Evolutionary conservation across 2,329 filamentous ascomycete species (phyloP).

Genomic region (Paecilomyces variotii): DNA sequence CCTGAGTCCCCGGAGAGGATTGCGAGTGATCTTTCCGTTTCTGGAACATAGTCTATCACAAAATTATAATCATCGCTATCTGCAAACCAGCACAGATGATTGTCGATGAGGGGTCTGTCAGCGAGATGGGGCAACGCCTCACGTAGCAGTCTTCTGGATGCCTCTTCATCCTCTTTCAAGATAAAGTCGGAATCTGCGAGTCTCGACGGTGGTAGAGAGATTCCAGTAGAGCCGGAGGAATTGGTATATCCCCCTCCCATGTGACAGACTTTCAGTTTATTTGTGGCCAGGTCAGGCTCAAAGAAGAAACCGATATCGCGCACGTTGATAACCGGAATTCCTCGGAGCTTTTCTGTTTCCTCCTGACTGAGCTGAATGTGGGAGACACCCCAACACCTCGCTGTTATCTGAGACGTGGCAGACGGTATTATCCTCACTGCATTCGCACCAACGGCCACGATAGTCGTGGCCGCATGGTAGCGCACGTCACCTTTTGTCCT

Average conservation of each 20-base stretch:
- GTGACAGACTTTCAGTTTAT: slow-evolving; percentile 53
- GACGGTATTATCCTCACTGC: slow-evolving; percentile 37
- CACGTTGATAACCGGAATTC: slow-evolving; percentile 54
- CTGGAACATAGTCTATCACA: slow-evolving; percentile 52
- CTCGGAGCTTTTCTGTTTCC: slow-evolving; percentile 47
- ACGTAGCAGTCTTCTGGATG: slow-evolving; percentile 43
- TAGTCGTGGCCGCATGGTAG: slow-evolving; percentile 33
- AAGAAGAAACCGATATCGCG: slow-evolving; percentile 59
- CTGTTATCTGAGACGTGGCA: slow-evolving; percentile 44
- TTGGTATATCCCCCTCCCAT: slow-evolving; percentile 51
- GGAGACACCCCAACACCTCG: slow-evolving; percentile 52
- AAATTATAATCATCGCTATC: slow-evolving; percentile 55
- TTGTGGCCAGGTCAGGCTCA: slow-evolving; percentile 53
- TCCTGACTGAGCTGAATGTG: slow-evolving; percentile 50
- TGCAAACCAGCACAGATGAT: slow-evolving; percentile 56
- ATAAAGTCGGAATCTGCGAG: slow-evolving; percentile 35
- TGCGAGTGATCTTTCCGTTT: slow-evolving; percentile 40
- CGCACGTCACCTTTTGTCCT: slow-evolving; percentile 31
- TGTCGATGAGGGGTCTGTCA: slow-evolving; percentile 48
- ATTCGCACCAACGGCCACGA: slow-evolving; percentile 46
- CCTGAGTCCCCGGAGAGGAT: slow-evolving; percentile 52
- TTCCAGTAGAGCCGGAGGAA: slow-evolving; percentile 35
- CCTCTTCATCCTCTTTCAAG: slow-evolving; percentile 45
- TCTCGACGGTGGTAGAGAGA: slow-evolving; percentile 38
- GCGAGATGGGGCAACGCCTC: slow-evolving; percentile 48